Conservation (phyloP, 2,329 filamentous ascomycete species). For the Scopulariopsis brevicaulis region DNA sequence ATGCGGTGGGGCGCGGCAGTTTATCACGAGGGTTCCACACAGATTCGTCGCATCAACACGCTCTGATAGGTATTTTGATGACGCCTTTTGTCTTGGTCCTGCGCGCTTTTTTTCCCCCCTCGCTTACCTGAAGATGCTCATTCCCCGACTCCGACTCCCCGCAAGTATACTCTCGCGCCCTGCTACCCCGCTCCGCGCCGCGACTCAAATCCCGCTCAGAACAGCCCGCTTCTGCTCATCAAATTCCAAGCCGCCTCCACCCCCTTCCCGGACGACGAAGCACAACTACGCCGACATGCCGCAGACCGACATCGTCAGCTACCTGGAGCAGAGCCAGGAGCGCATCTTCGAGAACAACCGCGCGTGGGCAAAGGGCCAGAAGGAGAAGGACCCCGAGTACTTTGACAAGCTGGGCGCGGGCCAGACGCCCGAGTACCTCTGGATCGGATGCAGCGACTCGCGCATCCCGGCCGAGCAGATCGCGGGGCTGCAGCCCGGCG, state of each 20-base stretch:
- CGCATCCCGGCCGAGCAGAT: slow-evolving; percentile 88
- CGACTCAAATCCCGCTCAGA: background rate
- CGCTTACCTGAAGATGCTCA: background rate
- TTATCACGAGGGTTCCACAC: too few species aligned
- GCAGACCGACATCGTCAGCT: slow-evolving; percentile 14
- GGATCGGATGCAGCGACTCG: slow-evolving; percentile 87
- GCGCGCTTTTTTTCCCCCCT: background rate
- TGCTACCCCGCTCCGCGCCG: background rate
- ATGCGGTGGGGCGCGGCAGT: too few species aligned
- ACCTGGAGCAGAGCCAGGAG: slow-evolving; percentile 53
- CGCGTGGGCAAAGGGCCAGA: slow-evolving; percentile 51
- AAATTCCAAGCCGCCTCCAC: background rate
- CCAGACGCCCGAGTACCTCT: slow-evolving; percentile 62
- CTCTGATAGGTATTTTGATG: too few species aligned
- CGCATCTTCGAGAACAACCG: slow-evolving; percentile 59
- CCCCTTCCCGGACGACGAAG: background rate
- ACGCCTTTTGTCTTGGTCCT: too few species aligned
- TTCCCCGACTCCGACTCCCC: background rate
- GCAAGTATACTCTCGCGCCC: background rate
- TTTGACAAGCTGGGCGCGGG: slow-evolving; percentile 53
- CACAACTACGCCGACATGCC: background rate
- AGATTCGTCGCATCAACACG: too few species aligned
- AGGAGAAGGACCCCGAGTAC: slow-evolving; percentile 47
- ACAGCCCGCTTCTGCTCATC: background rate
- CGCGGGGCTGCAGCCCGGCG: slow-evolving; percentile 71